Conservation (phyloP, 352 stramenopile species). For the Phytophthora colocasiae region DNA sequence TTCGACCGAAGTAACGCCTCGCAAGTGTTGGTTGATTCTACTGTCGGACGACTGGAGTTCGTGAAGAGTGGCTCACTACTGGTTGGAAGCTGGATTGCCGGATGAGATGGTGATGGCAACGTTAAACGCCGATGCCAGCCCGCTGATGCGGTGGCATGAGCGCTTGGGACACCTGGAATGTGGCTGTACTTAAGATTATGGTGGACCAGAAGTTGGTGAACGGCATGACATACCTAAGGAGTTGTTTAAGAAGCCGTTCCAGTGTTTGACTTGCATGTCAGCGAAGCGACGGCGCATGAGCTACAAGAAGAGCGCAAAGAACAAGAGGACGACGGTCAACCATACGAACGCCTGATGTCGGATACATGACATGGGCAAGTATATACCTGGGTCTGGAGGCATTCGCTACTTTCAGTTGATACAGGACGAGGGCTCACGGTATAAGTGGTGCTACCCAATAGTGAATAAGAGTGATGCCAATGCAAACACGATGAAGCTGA, state of each 20-base stretch:
- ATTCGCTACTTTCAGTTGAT: too few relatives aligned
- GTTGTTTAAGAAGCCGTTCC: conserved; percentile 4
- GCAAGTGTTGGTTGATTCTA: neutral
- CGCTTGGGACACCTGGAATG: neutral
- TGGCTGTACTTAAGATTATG: neutral
- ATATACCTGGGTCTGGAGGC: too few relatives aligned
- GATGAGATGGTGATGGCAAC: neutral
- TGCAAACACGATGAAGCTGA: too few relatives aligned
- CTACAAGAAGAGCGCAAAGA: neutral
- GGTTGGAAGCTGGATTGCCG: neutral
- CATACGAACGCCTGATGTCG: too few relatives aligned
- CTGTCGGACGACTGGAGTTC: neutral
- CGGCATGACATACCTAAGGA: neutral
- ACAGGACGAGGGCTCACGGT: too few relatives aligned
- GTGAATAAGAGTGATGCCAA: too few relatives aligned
- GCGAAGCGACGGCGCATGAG: neutral
- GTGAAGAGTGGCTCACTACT: neutral
- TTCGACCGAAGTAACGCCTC: neutral
- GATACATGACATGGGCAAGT: too few relatives aligned
- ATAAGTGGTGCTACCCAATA: too few relatives aligned
- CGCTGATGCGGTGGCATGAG: neutral
- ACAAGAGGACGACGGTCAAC: neutral
- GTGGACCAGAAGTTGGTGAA: neutral
- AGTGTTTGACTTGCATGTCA: neutral
- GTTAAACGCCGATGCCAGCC: neutral